phyloP scores from a whole-genome alignment of 1,284 basidiomycete species.

The Meira nashicola region DNA sequence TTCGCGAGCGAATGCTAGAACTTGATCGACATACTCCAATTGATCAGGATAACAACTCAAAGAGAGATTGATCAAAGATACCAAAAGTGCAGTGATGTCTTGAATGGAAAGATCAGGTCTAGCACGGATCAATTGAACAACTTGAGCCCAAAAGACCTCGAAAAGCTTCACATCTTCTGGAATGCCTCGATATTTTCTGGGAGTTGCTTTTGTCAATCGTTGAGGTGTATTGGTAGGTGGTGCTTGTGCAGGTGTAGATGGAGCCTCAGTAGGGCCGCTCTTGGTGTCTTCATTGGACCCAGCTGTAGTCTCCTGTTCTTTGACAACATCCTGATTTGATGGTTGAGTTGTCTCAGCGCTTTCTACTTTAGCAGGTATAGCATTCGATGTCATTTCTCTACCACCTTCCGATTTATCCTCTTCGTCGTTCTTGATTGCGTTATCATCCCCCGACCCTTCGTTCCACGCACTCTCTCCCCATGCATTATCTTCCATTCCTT shows the following conservation, averaged over 20 bases:
- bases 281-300: slow-evolving; percentile 4
- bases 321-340: background rate
- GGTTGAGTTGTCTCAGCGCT: slow-evolving; percentile 15
- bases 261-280: background rate
- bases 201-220: slow-evolving; percentile 18
- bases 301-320: background rate
- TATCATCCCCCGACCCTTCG: background rate
- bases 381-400: slow-evolving; percentile 20
- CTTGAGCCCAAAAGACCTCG: slow-evolving; percentile 52
- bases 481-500: slow-evolving; percentile 42
- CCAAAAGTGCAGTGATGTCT: slow-evolving; percentile 47
- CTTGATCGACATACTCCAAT: slow-evolving; percentile 52
- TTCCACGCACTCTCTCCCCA: slow-evolving; percentile 24
- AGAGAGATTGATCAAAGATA: slow-evolving; percentile 47
- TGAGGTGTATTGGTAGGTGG: background rate
- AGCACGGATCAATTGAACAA: slow-evolving; percentile 48
- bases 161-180: slow-evolving; percentile 50
- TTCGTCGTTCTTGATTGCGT: slow-evolving; percentile 7
- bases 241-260: slow-evolving; percentile 8
- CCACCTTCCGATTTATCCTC: slow-evolving; percentile 11
- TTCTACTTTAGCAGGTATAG: slow-evolving; percentile 15
- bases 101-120: slow-evolving; percentile 50
- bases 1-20: slow-evolving; percentile 46
- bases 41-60: slow-evolving; percentile 51
- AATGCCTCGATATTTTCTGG: slow-evolving; percentile 47